Conservation (phyloP, 352 stramenopile species). For the Globisporangium viniferum region DNA sequence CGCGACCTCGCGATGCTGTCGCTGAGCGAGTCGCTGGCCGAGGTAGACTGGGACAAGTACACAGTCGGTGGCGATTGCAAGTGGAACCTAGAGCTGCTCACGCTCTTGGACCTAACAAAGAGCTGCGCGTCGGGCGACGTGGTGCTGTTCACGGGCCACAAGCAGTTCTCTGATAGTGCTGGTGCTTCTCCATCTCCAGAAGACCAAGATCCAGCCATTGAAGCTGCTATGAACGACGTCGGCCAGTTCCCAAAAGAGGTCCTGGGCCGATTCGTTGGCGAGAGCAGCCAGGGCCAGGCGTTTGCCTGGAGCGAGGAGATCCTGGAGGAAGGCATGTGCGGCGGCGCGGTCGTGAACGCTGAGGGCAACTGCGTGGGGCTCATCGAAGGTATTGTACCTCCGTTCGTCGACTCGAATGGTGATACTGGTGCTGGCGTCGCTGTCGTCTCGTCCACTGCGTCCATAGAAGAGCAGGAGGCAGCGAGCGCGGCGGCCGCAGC, state of each 20-base stretch:
- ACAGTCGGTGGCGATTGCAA: slow-evolving; percentile 1
- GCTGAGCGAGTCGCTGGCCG: slow-evolving; percentile 31
- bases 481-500: slow-evolving; percentile 21
- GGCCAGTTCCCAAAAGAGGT: slow-evolving; percentile 50
- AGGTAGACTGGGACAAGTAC: slow-evolving; percentile 22
- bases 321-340: slow-evolving; percentile 81
- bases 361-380: slow-evolving; percentile 54
- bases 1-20: slow-evolving; percentile 62
- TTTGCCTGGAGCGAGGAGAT: slow-evolving; percentile 75
- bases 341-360: slow-evolving; percentile 53
- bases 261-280: slow-evolving; percentile 53
- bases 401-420: slow-evolving; percentile 16
- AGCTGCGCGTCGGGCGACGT: slow-evolving; percentile 30
- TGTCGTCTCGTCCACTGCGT: slow-evolving; percentile 6
- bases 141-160: slow-evolving; percentile 54
- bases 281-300: slow-evolving; percentile 54
- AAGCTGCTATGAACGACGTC: slow-evolving; percentile 6
- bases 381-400: slow-evolving; percentile 77
- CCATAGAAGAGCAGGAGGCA: slow-evolving; percentile 25
- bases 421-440: not conserved
- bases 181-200: not conserved
- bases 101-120: slow-evolving; percentile 19
- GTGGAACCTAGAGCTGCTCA: slow-evolving; percentile 37
- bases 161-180: slow-evolving; percentile 23
- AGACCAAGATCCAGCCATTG: slow-evolving; percentile 5